These are phyloP conservation scores for Tolypocladium paradoxum DNA, from an alignment of 2,329 filamentous ascomycete species.

Conservation along the genomic window DNA sequence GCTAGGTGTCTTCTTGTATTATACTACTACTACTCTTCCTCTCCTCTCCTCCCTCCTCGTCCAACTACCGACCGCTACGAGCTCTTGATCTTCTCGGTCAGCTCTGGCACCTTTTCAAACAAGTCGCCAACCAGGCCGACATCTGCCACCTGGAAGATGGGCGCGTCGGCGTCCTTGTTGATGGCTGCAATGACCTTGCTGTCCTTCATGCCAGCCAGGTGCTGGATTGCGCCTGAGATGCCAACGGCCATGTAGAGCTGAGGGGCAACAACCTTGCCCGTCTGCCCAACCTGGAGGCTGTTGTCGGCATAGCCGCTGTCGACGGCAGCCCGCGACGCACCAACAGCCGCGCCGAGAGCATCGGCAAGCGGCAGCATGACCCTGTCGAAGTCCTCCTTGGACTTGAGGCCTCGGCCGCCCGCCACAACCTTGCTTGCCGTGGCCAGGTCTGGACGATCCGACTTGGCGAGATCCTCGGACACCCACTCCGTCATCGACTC, in stretches of 20 bases:
- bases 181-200: constrained; percentile 99
- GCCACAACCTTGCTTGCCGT: constrained; percentile 88
- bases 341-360: constrained; percentile 86
- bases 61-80: constrained; percentile 14
- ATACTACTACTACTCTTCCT: constrained; percentile 2
- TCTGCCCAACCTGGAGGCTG: constrained; percentile 95
- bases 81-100: constrained; percentile 86
- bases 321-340: constrained; percentile 87
- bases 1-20: neutral
- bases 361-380: constrained; percentile 90
- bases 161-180: constrained; percentile 94
- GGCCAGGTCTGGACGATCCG: constrained; percentile 83
- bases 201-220: constrained; percentile 98
- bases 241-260: constrained; percentile 92
- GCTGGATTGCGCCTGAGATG: constrained; percentile 95
- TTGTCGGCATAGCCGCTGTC: constrained; percentile 98
- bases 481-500: constrained; percentile 75
- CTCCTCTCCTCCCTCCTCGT: too few species aligned
- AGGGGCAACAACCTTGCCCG: constrained; percentile 95
- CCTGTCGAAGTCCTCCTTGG: constrained; percentile 92
- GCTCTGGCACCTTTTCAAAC: constrained; percentile 89
- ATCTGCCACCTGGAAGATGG: constrained; percentile 97
- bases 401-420: constrained; percentile 89
- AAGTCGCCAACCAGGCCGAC: constrained; percentile 91
- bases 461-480: constrained; percentile 85